phyloP scores from a whole-genome alignment of 2,329 filamentous ascomycete genomes.

The Colletotrichum sp. region DNA sequence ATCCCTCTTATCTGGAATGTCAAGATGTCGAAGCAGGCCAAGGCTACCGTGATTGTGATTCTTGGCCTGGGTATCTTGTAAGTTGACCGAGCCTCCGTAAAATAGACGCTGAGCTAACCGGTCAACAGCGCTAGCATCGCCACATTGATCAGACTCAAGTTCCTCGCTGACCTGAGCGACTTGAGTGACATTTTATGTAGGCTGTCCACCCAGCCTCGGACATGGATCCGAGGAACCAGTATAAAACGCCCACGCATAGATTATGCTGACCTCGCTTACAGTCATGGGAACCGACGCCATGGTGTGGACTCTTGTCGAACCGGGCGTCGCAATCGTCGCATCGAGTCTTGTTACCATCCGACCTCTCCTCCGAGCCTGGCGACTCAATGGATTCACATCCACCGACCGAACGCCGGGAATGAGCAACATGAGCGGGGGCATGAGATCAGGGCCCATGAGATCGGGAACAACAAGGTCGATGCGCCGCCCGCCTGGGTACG shows the following conservation, averaged over 20 bases:
- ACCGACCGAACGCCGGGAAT: conserved; percentile 38
- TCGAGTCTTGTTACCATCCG: conserved; percentile 60
- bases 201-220: conserved; percentile 20
- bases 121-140: conserved; percentile 55
- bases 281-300: conserved; percentile 56
- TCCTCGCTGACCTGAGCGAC: conserved; percentile 49
- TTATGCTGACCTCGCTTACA: conserved; percentile 25
- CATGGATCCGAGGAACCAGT: neutral
- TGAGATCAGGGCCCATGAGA: conserved; percentile 32
- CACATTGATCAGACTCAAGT: conserved; percentile 57
- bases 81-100: conserved; percentile 13
- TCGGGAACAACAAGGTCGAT: conserved; percentile 33
- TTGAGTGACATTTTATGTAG: conserved; percentile 54
- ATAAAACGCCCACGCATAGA: neutral
- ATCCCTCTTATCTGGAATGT: conserved; percentile 61
- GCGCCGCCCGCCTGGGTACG: conserved; percentile 36
- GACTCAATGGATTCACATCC: conserved; percentile 51
- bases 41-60: conserved; percentile 55
- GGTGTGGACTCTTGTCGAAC: conserved; percentile 63
- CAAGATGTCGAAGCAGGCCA: conserved; percentile 57
- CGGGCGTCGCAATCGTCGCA: conserved; percentile 59
- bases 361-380: conserved; percentile 55
- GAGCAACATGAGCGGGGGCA: conserved; percentile 27
- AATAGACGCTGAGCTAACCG: neutral
- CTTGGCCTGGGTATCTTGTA: conserved; percentile 57